Percentiles rank a stretch among this genome's conserved stretches.
These are phyloP conservation scores for Dactylis glomerata DNA, from an alignment of 176 grass and related monocot species.

Conservation along the genomic window DNA sequence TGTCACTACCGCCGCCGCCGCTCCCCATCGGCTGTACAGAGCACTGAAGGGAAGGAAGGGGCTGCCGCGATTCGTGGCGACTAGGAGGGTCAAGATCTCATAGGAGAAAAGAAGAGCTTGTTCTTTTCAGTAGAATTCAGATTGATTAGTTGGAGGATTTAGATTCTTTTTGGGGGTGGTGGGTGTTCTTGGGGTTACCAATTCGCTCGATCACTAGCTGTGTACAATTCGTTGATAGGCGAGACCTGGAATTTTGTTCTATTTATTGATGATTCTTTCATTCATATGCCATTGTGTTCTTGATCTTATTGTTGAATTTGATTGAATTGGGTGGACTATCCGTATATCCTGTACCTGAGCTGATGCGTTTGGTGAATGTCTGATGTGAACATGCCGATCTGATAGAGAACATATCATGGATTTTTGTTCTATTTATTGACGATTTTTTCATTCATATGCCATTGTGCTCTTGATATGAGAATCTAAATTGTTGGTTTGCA, in stretches of 20 bases:
- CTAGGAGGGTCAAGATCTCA: background rate
- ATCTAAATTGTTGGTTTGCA: background rate
- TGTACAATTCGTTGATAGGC: slow-evolving; percentile 38
- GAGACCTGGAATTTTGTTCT: slow-evolving; percentile 28
- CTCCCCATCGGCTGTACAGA: slow-evolving; percentile 32
- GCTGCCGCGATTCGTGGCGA: background rate
- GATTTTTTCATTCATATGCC: background rate
- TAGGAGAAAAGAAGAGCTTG: slow-evolving; percentile 26
- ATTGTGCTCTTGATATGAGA: background rate
- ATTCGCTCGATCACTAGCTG: slow-evolving; percentile 6
- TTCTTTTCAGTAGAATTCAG: slow-evolving; percentile 41
- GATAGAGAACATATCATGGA: background rate
- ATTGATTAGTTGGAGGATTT: slow-evolving; percentile 42
- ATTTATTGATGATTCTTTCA: slow-evolving; percentile 44
- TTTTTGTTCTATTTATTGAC: background rate
- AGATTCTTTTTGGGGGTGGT: slow-evolving; percentile 29
- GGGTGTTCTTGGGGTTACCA: slow-evolving; percentile 29
- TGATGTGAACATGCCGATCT: no score
- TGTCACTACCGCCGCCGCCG: background rate
- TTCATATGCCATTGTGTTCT: background rate
- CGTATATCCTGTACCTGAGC: background rate
- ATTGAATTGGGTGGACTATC: background rate
- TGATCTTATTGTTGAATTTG: background rate
- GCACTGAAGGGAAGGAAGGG: slow-evolving; percentile 10
- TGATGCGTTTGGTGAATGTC: background rate